Evolutionary conservation across 345 rosid genomes (phyloP), one percentile per base, ranked within the genome.

Genomic region (Cardamine occulta): DNA sequence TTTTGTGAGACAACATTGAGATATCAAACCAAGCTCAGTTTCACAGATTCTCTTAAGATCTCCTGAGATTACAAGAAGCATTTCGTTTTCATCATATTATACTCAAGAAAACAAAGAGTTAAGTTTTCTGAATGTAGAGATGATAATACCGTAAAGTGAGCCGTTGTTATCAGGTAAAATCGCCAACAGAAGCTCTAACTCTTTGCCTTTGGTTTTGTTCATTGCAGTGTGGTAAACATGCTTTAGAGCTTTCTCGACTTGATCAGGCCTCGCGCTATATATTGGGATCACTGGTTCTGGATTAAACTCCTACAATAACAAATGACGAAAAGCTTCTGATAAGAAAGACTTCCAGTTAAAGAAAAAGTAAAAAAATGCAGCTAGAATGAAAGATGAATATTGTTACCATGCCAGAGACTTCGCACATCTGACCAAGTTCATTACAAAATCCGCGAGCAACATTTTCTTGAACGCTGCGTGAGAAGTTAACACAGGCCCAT

Each of bases 361-460:
- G 2, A 18, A n/a, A 47, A n/a, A 8, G 5, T 9, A 7, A 0
- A 29, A 10, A 68, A 49, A 42, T 11, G 34, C 31, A 56, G 55
- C 21, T 24, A 23, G 39, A 54, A 18, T 5, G 56, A 10, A 21
- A 21, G 23, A 21, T 1, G 1, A 21, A 21, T 21, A 21, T 21
- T n/a, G 4, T 85, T 70, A 95, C 99, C 99, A 96, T 96, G 82
- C 99, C 99, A n/a, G 97, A 96, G 23, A 96, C 88, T 87, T 91
- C 93, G 63, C 99, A 96, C 98, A 93, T 93, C 78, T 96, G 98
- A 74, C 86, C 89, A 75, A 96, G 97, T 60, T 96, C 99, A 78
- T 60, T 86, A 83, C 96, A 96, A 72, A 96, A 96, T 12, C 93
- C 98, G 6, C 88, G 91, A 35, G 96, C 99, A 76, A 89, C 87